Evolutionary conservation across 1,139 yeast genomes (phyloP).

Genomic region (Magnusiomyces tetraspermus): DNA sequence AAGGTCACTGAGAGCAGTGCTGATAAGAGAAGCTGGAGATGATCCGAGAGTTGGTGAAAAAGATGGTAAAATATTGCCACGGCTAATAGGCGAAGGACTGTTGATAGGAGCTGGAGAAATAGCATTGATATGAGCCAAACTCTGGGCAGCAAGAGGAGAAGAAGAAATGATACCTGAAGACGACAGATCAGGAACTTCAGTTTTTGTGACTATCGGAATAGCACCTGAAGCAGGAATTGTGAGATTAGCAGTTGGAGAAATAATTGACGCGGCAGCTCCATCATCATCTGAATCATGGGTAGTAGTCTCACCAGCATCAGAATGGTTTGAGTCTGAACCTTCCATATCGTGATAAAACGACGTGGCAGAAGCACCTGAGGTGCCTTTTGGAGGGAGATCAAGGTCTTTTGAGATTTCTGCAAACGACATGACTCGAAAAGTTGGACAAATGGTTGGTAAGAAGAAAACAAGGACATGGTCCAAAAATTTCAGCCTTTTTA

Average conservation of each 20-base stretch:
- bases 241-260: not conserved
- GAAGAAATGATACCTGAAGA: not conserved
- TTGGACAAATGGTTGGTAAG: too few relatives aligned
- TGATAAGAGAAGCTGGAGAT: conserved; percentile 3
- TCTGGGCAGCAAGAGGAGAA: conserved; percentile 5
- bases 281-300: not conserved
- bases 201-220: not conserved
- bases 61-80: not conserved
- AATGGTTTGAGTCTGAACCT: conserved; percentile 5
- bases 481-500: too few relatives aligned
- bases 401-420: not conserved
- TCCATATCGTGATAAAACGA: conserved; percentile 7
- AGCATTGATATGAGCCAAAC: not conserved
- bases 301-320: conserved; percentile 6
- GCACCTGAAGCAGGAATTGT: not conserved
- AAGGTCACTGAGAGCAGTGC: not conserved
- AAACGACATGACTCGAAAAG: not conserved
- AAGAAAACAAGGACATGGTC: too few relatives aligned
- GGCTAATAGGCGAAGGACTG: not conserved
- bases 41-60: not conserved
- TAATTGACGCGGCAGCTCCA: too few relatives aligned
- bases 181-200: not conserved
- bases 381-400: not conserved
- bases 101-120: conserved; percentile 5
- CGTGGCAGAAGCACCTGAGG: conserved; percentile 1